Evolutionary conservation across 169 alveolate genomes (phyloP), one percentile per base, ranked within the genome.

Genomic region (Cryptosporidium baileyi): DNA sequence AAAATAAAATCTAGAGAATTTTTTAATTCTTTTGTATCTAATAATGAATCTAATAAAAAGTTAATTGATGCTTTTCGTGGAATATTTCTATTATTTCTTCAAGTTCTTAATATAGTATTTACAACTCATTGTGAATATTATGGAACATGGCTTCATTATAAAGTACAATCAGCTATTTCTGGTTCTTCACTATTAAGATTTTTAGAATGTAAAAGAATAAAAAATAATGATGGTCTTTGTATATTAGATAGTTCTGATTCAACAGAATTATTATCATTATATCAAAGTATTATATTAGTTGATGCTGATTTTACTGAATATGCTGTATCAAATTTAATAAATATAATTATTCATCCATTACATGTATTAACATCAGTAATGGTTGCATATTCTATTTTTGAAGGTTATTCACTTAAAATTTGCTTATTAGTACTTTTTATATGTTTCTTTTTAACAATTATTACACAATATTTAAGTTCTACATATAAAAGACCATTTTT

Each of bases 221-320:
- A 41, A 41, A 74, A 74, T 28, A 74, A 54, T 13, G 65, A 67
- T 9, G 65, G 74, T 8, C 30, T 38, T 57, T 36, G 60, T 24
- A 22, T 54, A 0, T 9, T 54, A 41, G 38, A 57, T 57, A 54
- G 36, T 24, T 22, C 3, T 22, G 41, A 51, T 11, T 74, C 85
- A 7, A 30, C 67, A 74, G 67, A 54, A 8, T 19, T 57, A 7
- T 61, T 74, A 26, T 74, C 85, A 6, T 11, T 51, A 7, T 74
- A 74, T 45, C 85, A 74, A 54, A 74, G 54, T 19, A 54, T 74
- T 2, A 59, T 74, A 2, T 7, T 74, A 3, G 85, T 74, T 9
- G 85, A 74, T 26, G 32, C 85, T 2, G 85, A 54, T 8, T 74
- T 74, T 54, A 57, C 85, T n/a, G 85, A 74, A 57, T 74, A 34